Evolutionary conservation across 352 stramenopile genomes (phyloP).

Genomic region (Pythium biforme): DNA sequence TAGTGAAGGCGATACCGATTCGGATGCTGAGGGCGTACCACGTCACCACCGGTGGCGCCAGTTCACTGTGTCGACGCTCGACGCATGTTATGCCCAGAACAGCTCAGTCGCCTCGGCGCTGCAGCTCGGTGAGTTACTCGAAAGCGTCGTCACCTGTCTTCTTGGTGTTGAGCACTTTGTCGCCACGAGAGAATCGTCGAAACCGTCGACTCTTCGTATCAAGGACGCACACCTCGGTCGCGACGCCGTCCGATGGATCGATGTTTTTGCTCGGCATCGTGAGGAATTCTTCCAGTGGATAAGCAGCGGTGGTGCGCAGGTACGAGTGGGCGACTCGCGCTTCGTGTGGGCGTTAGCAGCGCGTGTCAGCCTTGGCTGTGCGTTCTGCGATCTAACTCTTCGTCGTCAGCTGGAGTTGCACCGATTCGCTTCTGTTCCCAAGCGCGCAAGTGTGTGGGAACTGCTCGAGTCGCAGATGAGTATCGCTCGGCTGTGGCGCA

Average conservation of each 20-base stretch:
- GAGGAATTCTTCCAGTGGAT: constrained; percentile 24
- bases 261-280: constrained; percentile 8
- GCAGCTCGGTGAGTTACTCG: constrained; percentile 12
- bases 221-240: background rate
- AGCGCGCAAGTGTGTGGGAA: constrained; percentile 7
- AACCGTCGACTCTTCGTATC: background rate
- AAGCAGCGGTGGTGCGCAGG: constrained; percentile 10
- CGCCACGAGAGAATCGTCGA: background rate
- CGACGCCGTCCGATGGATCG: constrained; percentile 10
- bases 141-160: constrained; percentile 20
- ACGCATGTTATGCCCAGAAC: constrained; percentile 15
- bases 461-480: constrained; percentile 23
- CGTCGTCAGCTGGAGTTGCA: background rate
- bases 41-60: background rate
- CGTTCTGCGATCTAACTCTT: constrained; percentile 21
- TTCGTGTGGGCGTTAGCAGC: constrained; percentile 18
- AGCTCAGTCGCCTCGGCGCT: constrained; percentile 6
- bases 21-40: background rate
- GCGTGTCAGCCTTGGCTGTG: constrained; percentile 18
- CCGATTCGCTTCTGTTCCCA: background rate
- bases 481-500: constrained; percentile 21
- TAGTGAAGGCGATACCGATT: background rate
- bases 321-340: constrained; percentile 15
- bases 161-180: constrained; percentile 5
- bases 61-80: constrained; percentile 10